Conservation (phyloP, 495 filamentous ascomycete species). For the Evernia prunastri region DNA sequence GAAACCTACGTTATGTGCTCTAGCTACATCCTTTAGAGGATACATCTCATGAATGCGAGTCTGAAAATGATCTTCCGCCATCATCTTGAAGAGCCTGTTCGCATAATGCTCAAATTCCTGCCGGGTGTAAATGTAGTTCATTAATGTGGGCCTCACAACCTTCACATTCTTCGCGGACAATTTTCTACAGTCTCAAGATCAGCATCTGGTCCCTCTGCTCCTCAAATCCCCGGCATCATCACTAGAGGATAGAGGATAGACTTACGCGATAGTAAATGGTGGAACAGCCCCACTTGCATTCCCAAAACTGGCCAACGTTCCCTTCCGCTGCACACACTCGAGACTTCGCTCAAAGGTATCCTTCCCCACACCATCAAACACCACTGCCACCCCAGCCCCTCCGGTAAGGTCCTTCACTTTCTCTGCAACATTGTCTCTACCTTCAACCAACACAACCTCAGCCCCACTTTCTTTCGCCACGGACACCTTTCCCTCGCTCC, state of each 20-base stretch:
- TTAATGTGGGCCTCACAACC: slow-evolving; percentile 66
- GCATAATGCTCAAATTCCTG: slow-evolving; percentile 71
- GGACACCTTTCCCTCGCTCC: slow-evolving; percentile 63
- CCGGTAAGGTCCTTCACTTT: slow-evolving; percentile 63
- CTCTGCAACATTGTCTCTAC: slow-evolving; percentile 57
- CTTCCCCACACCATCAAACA: slow-evolving; percentile 88
- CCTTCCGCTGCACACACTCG: slow-evolving; percentile 72
- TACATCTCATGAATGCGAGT: slow-evolving; percentile 75
- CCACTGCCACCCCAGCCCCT: slow-evolving; percentile 64
- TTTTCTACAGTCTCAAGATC: slow-evolving; percentile 28
- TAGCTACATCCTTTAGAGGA: slow-evolving; percentile 65
- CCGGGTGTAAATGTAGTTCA: slow-evolving; percentile 64
- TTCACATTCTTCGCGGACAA: slow-evolving; percentile 76
- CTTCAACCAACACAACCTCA: slow-evolving; percentile 62
- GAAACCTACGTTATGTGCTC: slow-evolving; percentile 56
- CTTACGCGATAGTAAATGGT: slow-evolving; percentile 61
- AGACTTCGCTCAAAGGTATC: slow-evolving; percentile 80
- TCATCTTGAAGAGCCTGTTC: slow-evolving; percentile 65
- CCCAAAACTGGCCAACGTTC: slow-evolving; percentile 78
- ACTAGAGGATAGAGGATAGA: slow-evolving; percentile 21
- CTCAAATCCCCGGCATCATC: neutral
- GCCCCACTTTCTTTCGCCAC: slow-evolving; percentile 64
- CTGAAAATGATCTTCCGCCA: slow-evolving; percentile 62
- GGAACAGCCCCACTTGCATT: slow-evolving; percentile 81
- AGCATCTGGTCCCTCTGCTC: neutral